phyloP scores from a whole-genome alignment of 2,329 filamentous ascomycete genomes.

The Fusarium chlamydosporum region DNA sequence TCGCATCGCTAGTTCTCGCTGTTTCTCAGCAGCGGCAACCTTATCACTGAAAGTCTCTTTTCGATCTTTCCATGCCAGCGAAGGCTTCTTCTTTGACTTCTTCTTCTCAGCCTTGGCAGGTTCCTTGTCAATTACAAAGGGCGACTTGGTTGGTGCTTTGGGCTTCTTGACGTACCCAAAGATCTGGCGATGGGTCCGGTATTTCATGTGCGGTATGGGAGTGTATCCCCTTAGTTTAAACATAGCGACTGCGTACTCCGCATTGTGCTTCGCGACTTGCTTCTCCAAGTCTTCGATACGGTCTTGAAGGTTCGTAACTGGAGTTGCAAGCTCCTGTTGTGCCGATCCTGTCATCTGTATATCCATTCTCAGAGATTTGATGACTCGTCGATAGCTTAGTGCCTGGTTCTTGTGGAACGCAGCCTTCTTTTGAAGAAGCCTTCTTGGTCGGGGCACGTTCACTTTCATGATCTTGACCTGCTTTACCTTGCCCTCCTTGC shows the following conservation, averaged over 20 bases:
- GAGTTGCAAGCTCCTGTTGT: background rate
- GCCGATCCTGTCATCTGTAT: background rate
- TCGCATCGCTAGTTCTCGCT: slow-evolving; percentile 15
- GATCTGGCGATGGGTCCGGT: slow-evolving; percentile 48
- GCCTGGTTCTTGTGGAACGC: slow-evolving; percentile 53
- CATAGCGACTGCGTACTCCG: slow-evolving; percentile 50
- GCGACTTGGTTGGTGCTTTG: slow-evolving; percentile 36
- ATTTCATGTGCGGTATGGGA: slow-evolving; percentile 51
- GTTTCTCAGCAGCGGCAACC: slow-evolving; percentile 29
- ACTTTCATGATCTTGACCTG: background rate
- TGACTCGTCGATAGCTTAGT: slow-evolving; percentile 50
- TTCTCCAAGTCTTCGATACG: slow-evolving; percentile 46
- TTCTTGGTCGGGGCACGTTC: slow-evolving; percentile 43
- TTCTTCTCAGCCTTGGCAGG: slow-evolving; percentile 8
- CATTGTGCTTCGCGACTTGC: slow-evolving; percentile 48
- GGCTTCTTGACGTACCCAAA: slow-evolving; percentile 48
- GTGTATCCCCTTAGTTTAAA: slow-evolving; percentile 49
- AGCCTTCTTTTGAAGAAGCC: slow-evolving; percentile 49
- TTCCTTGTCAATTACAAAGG: slow-evolving; percentile 23
- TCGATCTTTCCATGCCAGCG: slow-evolving; percentile 15
- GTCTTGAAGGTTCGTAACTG: slow-evolving; percentile 21
- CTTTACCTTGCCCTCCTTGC: background rate
- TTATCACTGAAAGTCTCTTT: slow-evolving; percentile 25
- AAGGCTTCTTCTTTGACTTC: slow-evolving; percentile 10
- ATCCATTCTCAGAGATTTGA: slow-evolving; percentile 36